Conservation (phyloP, 441 rosid genomes). For the Erodium texanum region DNA sequence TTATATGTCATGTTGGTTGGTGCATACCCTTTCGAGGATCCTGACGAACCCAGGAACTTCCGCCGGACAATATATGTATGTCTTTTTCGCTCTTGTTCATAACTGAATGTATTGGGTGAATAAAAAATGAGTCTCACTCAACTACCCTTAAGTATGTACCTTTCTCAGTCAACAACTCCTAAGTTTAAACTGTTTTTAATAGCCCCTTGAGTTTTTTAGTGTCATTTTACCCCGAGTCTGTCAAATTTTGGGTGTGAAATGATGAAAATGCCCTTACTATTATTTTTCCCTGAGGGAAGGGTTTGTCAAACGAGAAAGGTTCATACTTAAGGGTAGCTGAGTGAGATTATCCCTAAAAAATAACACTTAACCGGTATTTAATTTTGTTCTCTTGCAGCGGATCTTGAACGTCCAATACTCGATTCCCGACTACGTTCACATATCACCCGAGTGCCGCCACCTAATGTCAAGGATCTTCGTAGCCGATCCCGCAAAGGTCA, state of each 20-base stretch:
- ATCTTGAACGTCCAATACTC: conserved; percentile 89
- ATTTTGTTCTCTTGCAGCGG: conserved; percentile 45
- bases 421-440: conserved; percentile 84
- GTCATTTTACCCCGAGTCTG: too few relatives aligned
- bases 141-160: too few relatives aligned
- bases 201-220: too few relatives aligned
- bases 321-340: too few relatives aligned
- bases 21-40: conserved; percentile 97
- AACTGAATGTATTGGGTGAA: not conserved
- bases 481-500: conserved; percentile 82
- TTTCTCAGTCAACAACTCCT: too few relatives aligned
- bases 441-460: conserved; percentile 83
- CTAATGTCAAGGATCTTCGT: conserved; percentile 86
- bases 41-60: conserved; percentile 89
- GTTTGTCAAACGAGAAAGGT: too few relatives aligned
- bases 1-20: conserved; percentile 93
- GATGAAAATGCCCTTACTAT: too few relatives aligned
- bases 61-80: conserved; percentile 74
- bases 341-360: not conserved
- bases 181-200: too few relatives aligned
- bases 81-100: not conserved
- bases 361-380: not conserved
- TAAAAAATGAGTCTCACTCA: not conserved
- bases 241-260: too few relatives aligned
- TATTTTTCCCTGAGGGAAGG: too few relatives aligned